Percentiles rank a stretch among this genome's conserved stretches.
Conservation (phyloP, 225 moss, liverwort and hornwort species). For the Anthoceros angustus region DNA sequence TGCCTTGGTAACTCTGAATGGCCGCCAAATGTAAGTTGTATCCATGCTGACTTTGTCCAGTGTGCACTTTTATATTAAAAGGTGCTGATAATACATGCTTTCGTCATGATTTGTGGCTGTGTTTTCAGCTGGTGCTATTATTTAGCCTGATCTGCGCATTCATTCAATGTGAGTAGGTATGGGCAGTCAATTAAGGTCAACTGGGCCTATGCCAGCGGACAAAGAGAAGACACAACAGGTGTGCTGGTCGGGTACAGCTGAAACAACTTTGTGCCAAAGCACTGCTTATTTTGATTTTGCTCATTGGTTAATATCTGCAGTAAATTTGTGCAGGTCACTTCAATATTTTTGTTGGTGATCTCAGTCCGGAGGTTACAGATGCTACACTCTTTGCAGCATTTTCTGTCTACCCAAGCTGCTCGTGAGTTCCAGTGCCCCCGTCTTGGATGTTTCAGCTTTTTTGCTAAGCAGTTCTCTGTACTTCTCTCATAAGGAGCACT, state of each 20-base stretch:
- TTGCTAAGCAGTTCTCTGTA: not conserved
- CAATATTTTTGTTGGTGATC: constrained; percentile 93
- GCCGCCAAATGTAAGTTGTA: constrained; percentile 77
- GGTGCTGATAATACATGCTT: too few species aligned
- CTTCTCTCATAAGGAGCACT: not conserved
- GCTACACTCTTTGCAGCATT: constrained; percentile 95
- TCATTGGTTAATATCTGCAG: not conserved
- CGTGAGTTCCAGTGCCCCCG: constrained; percentile 35
- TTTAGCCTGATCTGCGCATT: not conserved
- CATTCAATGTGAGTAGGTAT: constrained; percentile 34
- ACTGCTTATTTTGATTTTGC: not conserved
- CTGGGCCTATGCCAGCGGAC: constrained; percentile 98
- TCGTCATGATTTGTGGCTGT: not conserved
- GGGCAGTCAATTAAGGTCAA: constrained; percentile 97
- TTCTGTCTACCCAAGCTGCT: constrained; percentile 89
- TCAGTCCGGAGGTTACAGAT: constrained; percentile 97
- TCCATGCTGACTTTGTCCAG: not conserved
- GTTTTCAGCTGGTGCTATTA: not conserved
- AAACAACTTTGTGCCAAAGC: not conserved
- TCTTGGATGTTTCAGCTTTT: not conserved
- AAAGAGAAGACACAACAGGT: constrained; percentile 98
- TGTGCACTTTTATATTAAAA: too few species aligned
- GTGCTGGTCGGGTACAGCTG: not conserved
- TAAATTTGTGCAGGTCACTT: constrained; percentile 46
- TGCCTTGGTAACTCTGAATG: constrained; percentile 71